phyloP scores from a whole-genome alignment of 805 yeast genomes.

The Nematodospora valgi region DNA sequence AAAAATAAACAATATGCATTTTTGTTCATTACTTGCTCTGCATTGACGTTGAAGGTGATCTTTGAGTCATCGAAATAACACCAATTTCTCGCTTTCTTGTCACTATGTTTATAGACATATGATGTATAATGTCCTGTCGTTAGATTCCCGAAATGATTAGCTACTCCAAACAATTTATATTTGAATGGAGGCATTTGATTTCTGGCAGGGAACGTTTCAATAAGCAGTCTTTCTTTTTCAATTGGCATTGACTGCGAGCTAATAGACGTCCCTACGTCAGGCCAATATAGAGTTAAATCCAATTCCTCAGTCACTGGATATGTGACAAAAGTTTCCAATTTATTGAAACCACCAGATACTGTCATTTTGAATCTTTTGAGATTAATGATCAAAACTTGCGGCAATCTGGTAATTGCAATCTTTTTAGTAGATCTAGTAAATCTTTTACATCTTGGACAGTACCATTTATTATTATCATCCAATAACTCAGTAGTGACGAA shows the following conservation, averaged over 20 bases:
- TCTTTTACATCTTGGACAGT: conserved; percentile 69
- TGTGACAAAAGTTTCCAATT: conserved; percentile 60
- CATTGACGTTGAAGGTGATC: conserved; percentile 50
- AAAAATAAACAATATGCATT: conserved; percentile 86
- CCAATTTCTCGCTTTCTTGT: conserved; percentile 60
- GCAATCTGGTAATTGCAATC: conserved; percentile 71
- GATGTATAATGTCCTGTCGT: conserved; percentile 89
- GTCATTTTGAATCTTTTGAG: conserved; percentile 69
- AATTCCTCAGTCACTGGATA: conserved; percentile 59
- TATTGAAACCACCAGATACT: conserved; percentile 47
- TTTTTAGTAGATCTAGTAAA: conserved; percentile 65
- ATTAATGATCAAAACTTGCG: conserved; percentile 76
- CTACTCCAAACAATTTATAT: conserved; percentile 76
- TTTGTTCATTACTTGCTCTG: conserved; percentile 55
- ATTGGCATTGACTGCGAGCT: conserved; percentile 26
- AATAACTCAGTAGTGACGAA: conserved; percentile 73
- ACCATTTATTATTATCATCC: conserved; percentile 80
- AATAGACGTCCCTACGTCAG: conserved; percentile 37
- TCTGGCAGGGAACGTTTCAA: conserved; percentile 54
- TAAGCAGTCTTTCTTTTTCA: conserved; percentile 41
- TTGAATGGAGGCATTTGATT: conserved; percentile 80
- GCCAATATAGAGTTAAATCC: conserved; percentile 75
- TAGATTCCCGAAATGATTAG: conserved; percentile 78
- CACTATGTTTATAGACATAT: conserved; percentile 57
- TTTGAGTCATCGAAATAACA: conserved; percentile 78